Base-by-base conservation (phyloP, 1,284 basidiomycete species). In the Leccinum griseonigrum region DNA sequence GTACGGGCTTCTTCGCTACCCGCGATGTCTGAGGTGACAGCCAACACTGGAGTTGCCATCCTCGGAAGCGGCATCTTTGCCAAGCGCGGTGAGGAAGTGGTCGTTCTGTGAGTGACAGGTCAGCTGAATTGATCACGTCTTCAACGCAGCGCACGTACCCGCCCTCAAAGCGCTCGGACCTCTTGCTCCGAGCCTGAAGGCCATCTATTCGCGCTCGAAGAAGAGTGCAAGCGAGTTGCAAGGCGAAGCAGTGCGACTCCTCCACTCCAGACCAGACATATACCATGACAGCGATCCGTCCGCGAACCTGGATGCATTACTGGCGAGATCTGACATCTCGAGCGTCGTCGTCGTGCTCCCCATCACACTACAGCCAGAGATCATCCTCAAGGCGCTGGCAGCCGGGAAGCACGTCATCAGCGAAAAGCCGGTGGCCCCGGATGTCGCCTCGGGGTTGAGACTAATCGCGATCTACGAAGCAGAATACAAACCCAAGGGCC, bases 381-480 rank as follows among this genome's bases (percentile, higher is more conserved):
- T 94, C 58, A 78, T 95, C 62, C 74, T 85, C 61, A 83, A 82
- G 67, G 81, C 83, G 1, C 76, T 89, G 46, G 80, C 77, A 11
- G 88, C 90, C 0, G 91, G 92, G 26, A 95, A 95, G 76, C 90
- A 94, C 68, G 92, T 95, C 56, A 74, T 95, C 60, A 90, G 87
- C 73, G 90, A 94, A 79, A 95, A 95, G 71, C 94, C 94, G 6
- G 81, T 95, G n/a, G 91, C 86, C 1, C 80, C 86, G 43, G 85
- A 89, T 67, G 86, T 94, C 34, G 78, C 79, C 38, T 76, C 78
- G 3, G 93, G 89, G 1, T 74, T 84, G 53, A 76, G 78, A 61
- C 79, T 94, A 38, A 87, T 95, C 69, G 77, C 81, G 50, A 80
- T 79, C 58, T 95, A 92, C 71, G 84, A 91, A 68, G 71, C 72